Evolutionary conservation across 2,329 filamentous ascomycete species (phyloP).

Genomic region (Xylariales sp.): DNA sequence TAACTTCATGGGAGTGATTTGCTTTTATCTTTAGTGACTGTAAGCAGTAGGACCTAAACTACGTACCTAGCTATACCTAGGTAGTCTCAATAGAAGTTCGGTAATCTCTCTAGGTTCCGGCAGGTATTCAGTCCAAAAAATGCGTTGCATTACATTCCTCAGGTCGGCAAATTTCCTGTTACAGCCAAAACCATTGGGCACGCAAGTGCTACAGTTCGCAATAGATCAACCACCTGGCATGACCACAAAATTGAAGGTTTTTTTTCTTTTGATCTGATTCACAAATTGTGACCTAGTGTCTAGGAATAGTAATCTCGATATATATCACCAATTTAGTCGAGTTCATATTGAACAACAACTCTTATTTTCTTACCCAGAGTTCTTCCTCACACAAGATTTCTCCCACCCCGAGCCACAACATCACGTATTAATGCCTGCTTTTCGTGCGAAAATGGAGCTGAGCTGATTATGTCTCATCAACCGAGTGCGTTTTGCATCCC

Average conservation of each 20-base stretch:
- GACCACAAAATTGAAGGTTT: background rate
- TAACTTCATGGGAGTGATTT: too few species aligned
- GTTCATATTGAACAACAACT: background rate
- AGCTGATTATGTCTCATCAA: background rate
- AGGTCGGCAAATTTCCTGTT: slow-evolving; percentile 1
- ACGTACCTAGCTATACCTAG: too few species aligned
- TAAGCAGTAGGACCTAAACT: too few species aligned
- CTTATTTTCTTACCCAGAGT: background rate
- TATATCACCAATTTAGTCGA: background rate
- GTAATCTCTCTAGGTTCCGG: too few species aligned
- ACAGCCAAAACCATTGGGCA: background rate
- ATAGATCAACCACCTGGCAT: background rate
- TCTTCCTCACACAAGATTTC: background rate
- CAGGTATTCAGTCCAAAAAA: too few species aligned
- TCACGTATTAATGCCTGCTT: background rate
- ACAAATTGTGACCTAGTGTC: background rate
- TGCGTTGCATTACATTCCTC: background rate
- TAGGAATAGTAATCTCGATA: background rate
- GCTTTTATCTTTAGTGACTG: too few species aligned
- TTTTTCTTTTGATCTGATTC: background rate
- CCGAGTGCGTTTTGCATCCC: background rate
- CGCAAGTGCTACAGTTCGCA: too few species aligned
- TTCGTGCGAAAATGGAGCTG: background rate
- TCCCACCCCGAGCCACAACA: background rate
- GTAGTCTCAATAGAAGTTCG: too few species aligned